Base-by-base conservation (phyloP, 1,284 basidiomycete genomes). In the Ceratobasidium papillatum region DNA sequence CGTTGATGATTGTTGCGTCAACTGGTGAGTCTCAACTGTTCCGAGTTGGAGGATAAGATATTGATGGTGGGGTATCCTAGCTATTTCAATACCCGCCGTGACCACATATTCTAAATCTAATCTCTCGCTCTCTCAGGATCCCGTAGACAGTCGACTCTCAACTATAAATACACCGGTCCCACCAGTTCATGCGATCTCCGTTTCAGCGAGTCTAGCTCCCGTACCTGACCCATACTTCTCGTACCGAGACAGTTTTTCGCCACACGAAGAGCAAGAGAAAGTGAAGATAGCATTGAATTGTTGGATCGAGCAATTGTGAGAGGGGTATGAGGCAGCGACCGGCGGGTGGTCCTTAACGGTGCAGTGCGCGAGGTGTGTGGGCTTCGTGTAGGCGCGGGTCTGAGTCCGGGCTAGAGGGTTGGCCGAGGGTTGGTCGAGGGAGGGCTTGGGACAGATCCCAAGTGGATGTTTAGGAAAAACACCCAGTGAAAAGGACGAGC, bases 201-300 rank as follows among this genome's bases (percentile, higher is more conserved):
- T 72, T 32, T 34, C 61, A 4, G 41, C 68, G 2, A 72, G 56
- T 36, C 56, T 72, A 5, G 59, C 68, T 11, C 45, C 68, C 68
- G 43, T 72, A 72, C 56, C 43, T 72, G 17, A 56, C 61, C 68
- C 68, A 54, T 11, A 56, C 56, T 19, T 41, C 68, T 2, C 68
- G 56, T 72, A 72, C 68, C 19, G 47, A 25, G 68, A 72, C 27
- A 56, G 51, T 27, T 63, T 63, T 51, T 72, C 68, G 19, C 58
- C 66, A 2, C 27, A 54, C 25, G 66, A 69, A 30, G 65, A 68
- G 17, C 41, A 47, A 30, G 36, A 51, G 19, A 52, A 69, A 12
- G 52, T 2, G 56, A 61, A 27, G 49, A 45, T 12, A 59, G 49
- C 12, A 43, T 51, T 30, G 63, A 65, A 27, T 9, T 51, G 25